These are phyloP conservation scores for Cutaneotrichosporon sp. DNA, from an alignment of 1,284 basidiomycete species.

Conservation along the genomic window DNA sequence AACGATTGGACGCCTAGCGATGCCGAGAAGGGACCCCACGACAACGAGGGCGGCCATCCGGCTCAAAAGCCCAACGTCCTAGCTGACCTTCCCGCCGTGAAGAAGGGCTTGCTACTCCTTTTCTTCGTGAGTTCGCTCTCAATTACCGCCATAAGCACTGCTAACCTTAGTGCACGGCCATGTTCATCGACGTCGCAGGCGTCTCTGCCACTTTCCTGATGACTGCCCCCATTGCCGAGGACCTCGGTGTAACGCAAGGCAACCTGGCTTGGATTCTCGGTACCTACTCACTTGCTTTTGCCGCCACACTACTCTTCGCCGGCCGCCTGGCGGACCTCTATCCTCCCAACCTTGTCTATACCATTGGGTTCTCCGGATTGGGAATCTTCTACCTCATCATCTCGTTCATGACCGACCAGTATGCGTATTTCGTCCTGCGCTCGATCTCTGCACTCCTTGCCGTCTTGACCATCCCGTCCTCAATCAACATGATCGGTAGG, in stretches of 20 bases:
- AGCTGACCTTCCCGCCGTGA: conserved; percentile 17
- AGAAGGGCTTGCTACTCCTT: conserved; percentile 34
- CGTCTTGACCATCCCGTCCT: conserved; percentile 42
- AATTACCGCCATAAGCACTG: background rate
- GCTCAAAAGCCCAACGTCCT: conserved; percentile 19
- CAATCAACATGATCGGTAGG: conserved; percentile 41
- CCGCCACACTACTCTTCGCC: conserved; percentile 39
- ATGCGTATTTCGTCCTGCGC: conserved; percentile 44
- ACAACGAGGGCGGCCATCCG: background rate
- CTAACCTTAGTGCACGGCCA: conserved; percentile 18
- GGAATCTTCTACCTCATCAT: conserved; percentile 44
- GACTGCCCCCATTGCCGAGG: conserved; percentile 39
- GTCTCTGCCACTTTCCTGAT: conserved; percentile 42
- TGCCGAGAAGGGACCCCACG: background rate
- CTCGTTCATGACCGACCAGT: conserved; percentile 43
- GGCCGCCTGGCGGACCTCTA: conserved; percentile 42
- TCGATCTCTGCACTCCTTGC: conserved; percentile 41
- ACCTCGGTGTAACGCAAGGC: conserved; percentile 28
- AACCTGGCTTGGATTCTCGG: conserved; percentile 43
- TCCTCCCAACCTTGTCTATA: conserved; percentile 39
- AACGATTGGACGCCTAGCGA: background rate
- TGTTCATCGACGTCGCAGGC: conserved; percentile 41
- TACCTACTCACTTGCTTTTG: conserved; percentile 32
- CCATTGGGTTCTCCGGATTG: conserved; percentile 39
- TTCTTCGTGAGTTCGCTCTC: conserved; percentile 27